Conservation (phyloP, 2,329 filamentous ascomycete genomes). For the Neonectria ditissima region DNA sequence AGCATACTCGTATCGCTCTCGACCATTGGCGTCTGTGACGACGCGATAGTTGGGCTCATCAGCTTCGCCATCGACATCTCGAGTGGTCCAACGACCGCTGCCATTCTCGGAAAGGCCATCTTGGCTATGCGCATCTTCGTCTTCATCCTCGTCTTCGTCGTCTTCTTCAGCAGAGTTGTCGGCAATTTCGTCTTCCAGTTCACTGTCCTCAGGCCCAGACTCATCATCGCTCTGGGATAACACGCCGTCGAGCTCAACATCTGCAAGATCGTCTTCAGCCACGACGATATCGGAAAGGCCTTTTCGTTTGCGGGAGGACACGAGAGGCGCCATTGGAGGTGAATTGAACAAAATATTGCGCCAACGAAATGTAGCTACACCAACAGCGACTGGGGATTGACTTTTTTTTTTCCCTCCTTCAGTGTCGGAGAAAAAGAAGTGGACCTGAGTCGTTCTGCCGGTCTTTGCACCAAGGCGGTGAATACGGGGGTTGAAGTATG, state of each 20-base stretch:
- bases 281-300: slow-evolving; percentile 29
- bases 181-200: slow-evolving; percentile 52
- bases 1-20: slow-evolving; percentile 89
- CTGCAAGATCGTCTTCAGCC: slow-evolving; percentile 49
- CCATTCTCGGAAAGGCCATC: slow-evolving; percentile 53
- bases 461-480: neutral
- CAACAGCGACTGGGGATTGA: neutral
- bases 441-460: neutral
- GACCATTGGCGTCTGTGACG: slow-evolving; percentile 88
- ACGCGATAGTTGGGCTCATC: slow-evolving; percentile 62
- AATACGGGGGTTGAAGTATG: too few relatives aligned
- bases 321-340: slow-evolving; percentile 38
- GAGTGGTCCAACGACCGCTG: slow-evolving; percentile 36
- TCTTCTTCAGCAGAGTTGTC: slow-evolving; percentile 34
- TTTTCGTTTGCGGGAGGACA: slow-evolving; percentile 42
- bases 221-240: slow-evolving; percentile 69
- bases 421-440: neutral
- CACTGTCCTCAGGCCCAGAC: slow-evolving; percentile 62
- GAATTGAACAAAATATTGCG: neutral
- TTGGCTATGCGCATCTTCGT: slow-evolving; percentile 40
- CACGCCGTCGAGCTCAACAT: slow-evolving; percentile 66
- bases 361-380: neutral
- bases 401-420: slow-evolving; percentile 3
- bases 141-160: slow-evolving; percentile 55
- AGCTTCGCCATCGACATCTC: slow-evolving; percentile 55